phyloP scores from a whole-genome alignment of 78 protist species.

The Emiliania huxleyi region DNA sequence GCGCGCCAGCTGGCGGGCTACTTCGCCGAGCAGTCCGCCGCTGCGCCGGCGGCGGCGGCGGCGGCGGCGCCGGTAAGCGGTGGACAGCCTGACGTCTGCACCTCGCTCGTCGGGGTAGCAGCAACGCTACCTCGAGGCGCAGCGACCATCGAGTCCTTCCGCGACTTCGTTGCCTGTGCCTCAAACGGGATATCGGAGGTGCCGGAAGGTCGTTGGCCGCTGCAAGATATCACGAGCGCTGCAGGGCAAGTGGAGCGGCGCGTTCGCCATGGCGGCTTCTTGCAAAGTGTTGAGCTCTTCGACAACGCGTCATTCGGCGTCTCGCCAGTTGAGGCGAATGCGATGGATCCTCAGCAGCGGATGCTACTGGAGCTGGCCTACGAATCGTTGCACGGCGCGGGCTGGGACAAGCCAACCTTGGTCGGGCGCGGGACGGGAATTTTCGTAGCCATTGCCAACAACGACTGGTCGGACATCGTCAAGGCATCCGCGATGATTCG shows the following conservation, averaged over 20 bases:
- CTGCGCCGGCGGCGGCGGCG: too few species aligned
- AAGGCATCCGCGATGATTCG: too few species aligned
- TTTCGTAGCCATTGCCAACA: background rate
- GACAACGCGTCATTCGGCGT: background rate
- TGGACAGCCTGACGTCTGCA: background rate
- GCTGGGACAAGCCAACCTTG: background rate
- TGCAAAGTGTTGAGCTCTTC: background rate
- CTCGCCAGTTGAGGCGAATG: background rate
- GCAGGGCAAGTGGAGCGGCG: background rate
- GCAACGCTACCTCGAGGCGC: too few species aligned
- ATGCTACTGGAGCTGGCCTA: background rate
- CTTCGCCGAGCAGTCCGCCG: too few species aligned
- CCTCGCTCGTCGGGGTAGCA: too few species aligned
- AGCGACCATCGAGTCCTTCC: background rate
- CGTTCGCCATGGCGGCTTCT: background rate
- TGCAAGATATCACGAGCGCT: background rate
- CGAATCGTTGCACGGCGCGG: background rate
- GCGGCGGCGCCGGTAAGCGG: too few species aligned
- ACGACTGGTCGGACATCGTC: too few species aligned
- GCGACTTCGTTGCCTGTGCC: background rate
- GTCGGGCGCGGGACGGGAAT: background rate
- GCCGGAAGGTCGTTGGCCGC: background rate
- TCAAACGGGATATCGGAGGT: background rate
- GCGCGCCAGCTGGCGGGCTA: too few species aligned
- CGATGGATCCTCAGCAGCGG: constrained; percentile 43